A percentile compares a stretch with the other conserved stretches of the same genome.
Evolutionary conservation across 1,139 yeast genomes (phyloP).

Genomic region (Diutina catenulata): DNA sequence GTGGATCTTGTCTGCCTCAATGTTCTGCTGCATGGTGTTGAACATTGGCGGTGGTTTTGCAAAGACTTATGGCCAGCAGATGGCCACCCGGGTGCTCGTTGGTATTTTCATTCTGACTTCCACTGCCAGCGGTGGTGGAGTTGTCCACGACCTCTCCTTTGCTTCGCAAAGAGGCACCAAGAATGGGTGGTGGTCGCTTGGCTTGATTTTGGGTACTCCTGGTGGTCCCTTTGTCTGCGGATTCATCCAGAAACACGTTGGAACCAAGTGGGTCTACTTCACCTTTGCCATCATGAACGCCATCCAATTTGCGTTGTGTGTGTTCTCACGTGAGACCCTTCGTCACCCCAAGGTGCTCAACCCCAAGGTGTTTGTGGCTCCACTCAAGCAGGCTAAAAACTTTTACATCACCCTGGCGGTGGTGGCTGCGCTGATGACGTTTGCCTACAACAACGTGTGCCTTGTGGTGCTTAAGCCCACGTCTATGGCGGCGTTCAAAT

Average conservation of each 20-base stretch:
- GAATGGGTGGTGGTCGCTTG: constrained; percentile 5
- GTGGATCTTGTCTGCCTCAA: background rate
- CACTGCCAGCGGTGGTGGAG: background rate
- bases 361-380: background rate
- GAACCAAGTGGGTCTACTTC: constrained; percentile 2
- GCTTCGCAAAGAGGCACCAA: background rate
- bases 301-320: background rate
- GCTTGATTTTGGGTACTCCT: constrained; percentile 2
- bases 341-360: background rate
- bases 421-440: constrained; percentile 1
- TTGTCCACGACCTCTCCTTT: constrained; percentile 1
- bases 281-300: constrained; percentile 4
- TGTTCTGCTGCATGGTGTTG: background rate
- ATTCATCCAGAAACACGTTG: constrained; percentile 3
- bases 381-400: background rate
- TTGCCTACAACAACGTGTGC: constrained; percentile 5
- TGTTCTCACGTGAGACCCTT: background rate
- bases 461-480: constrained; percentile 4
- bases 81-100: constrained; percentile 3
- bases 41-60: constrained; percentile 3
- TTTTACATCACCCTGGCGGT: background rate
- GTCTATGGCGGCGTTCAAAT: constrained; percentile 3
- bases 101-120: background rate
- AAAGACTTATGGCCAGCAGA: constrained; percentile 2
- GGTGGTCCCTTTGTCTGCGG: constrained; percentile 3